Conservation (phyloP, 306 rosid genomes). For the Vigna hirtella region DNA sequence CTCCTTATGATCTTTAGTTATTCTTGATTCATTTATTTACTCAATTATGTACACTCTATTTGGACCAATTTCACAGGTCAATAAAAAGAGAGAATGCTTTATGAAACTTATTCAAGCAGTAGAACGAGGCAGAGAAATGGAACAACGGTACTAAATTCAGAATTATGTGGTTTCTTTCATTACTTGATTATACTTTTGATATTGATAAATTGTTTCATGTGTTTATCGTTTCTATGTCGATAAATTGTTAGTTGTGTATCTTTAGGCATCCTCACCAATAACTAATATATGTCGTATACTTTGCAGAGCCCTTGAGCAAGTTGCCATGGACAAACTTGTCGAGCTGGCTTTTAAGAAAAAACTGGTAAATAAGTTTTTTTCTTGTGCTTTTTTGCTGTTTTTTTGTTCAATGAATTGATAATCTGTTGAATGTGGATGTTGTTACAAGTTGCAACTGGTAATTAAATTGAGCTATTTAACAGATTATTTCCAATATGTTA, state of each 20-base stretch:
- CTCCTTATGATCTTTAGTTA: constrained; percentile 13
- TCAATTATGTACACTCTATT: background rate
- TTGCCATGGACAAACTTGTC: constrained; percentile 83
- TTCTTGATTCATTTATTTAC: constrained; percentile 23
- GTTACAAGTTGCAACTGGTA: constrained; percentile 7
- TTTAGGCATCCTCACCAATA: constrained; percentile 34
- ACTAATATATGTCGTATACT: constrained; percentile 33
- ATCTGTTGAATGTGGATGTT: background rate
- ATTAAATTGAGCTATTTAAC: constrained; percentile 29
- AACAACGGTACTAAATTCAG: constrained; percentile 60
- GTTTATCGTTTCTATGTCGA: background rate
- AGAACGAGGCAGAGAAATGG: constrained; percentile 66
- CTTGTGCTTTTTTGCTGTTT: constrained; percentile 16
- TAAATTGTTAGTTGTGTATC: background rate
- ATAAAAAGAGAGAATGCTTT: constrained; percentile 58
- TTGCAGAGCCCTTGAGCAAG: constrained; percentile 77
- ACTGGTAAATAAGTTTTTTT: constrained; percentile 61
- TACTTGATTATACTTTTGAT: constrained; percentile 29
- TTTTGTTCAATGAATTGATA: constrained; percentile 24
- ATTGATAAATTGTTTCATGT: constrained; percentile 11
- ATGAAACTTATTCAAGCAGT: constrained; percentile 58
- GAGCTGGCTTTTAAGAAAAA: constrained; percentile 79
- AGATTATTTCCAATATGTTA: constrained; percentile 26
- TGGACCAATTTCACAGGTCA: constrained; percentile 55
- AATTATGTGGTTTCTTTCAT: constrained; percentile 25